Evolutionary conservation across 23 red algal species (phyloP).

Genomic region (Agarophyton chilense): DNA sequence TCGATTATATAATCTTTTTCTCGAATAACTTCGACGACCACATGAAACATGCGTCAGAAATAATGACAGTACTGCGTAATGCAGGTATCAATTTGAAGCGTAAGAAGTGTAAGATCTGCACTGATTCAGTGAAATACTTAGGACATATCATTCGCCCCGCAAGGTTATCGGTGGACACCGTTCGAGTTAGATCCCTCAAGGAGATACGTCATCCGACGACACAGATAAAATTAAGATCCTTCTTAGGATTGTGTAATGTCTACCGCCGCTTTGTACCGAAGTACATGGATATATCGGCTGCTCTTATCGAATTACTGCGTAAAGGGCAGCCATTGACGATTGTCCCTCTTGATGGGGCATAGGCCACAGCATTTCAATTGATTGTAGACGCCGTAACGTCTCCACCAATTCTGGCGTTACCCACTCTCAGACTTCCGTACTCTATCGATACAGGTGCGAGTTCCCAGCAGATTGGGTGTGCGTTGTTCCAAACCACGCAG

Average conservation of each 20-base stretch:
- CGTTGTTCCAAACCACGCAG: background rate
- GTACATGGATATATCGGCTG: background rate
- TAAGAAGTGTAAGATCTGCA: constrained; percentile 46
- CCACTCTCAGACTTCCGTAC: background rate
- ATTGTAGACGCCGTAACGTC: background rate
- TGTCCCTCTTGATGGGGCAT: background rate
- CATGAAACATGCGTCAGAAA: constrained; percentile 11
- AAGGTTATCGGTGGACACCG: background rate
- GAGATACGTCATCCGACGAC: background rate
- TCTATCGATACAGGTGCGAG: constrained; percentile 41
- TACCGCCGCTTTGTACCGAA: constrained; percentile 21
- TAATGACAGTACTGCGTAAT: constrained; percentile 18
- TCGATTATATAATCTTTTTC: constrained; percentile 54
- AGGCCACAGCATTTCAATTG: constrained; percentile 8
- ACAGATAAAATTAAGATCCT: constrained; percentile 21
- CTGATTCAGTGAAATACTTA: constrained; percentile 20
- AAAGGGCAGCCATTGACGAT: background rate
- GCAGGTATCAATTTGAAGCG: constrained; percentile 48
- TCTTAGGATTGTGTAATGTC: constrained; percentile 7
- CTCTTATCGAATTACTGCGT: background rate
- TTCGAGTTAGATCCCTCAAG: background rate
- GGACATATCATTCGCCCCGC: constrained; percentile 41
- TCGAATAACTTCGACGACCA: constrained; percentile 28
- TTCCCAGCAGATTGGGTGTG: constrained; percentile 6
- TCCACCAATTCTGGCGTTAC: background rate